phyloP scores from a whole-genome alignment of 208 protist genomes.

The Crithidia expoeki region DNA sequence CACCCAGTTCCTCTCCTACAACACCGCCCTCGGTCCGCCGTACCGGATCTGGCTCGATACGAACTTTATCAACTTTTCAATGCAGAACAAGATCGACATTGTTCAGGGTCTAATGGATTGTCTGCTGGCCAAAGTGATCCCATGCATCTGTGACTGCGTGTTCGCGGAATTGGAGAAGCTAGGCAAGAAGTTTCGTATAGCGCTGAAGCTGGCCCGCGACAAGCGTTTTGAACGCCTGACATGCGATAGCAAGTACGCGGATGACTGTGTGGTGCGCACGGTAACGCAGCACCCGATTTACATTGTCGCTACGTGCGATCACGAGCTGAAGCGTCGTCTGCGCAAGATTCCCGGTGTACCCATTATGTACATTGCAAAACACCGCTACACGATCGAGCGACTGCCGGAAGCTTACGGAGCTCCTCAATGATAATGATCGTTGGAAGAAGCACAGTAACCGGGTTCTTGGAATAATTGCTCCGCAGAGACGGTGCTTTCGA shows the following conservation, averaged over 20 bases:
- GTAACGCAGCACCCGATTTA: conserved; percentile 93
- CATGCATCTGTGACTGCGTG: conserved; percentile 99
- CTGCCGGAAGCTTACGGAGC: conserved; percentile 96
- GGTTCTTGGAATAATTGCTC: too few species aligned
- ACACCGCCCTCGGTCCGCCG: conserved; percentile 97
- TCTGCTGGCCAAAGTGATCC: conserved; percentile 98
- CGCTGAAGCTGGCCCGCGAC: conserved; percentile 96
- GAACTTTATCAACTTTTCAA: conserved; percentile 99
- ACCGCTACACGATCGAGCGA: conserved; percentile 98
- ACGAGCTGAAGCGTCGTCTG: conserved; percentile 97
- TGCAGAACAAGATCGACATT: conserved; percentile 99
- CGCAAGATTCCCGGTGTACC: conserved; percentile 99
- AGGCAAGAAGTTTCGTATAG: conserved; percentile 95
- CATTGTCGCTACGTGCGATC: conserved; percentile 93
- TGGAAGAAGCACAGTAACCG: not conserved
- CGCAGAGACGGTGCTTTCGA: too few species aligned
- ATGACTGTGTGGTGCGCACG: conserved; percentile 99
- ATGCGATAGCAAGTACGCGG: conserved; percentile 98
- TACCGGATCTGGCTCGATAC: conserved; percentile 99
- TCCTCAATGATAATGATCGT: conserved; percentile 25
- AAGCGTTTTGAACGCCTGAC: conserved; percentile 97
- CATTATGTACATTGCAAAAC: conserved; percentile 98
- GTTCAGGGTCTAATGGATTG: conserved; percentile 98
- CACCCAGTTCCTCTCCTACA: conserved; percentile 98
- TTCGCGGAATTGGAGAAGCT: conserved; percentile 99